Evolutionary conservation across 371 early-diverging fungal genomes (phyloP).

Genomic region (Lichtheimia corymbifera): DNA sequence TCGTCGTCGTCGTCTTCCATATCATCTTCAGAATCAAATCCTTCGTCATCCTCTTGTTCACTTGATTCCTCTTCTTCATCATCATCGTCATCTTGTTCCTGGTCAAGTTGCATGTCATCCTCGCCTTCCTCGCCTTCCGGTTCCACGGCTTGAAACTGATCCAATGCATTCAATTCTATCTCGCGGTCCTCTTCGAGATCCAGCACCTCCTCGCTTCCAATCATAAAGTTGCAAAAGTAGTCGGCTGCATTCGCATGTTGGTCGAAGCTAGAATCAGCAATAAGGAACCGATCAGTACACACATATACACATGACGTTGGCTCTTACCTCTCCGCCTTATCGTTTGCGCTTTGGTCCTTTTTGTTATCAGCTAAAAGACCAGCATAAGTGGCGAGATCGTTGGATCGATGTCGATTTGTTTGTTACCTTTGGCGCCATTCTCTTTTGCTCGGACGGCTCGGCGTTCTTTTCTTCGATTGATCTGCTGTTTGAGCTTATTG

Average conservation of each 20-base stretch:
- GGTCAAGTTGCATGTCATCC: constrained; percentile 39
- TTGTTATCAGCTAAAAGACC: neutral
- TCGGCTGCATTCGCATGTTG: constrained; percentile 30
- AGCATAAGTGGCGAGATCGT: neutral
- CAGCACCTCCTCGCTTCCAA: constrained; percentile 39
- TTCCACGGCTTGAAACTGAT: constrained; percentile 32
- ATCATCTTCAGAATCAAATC: constrained; percentile 27
- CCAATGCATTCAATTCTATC: constrained; percentile 34
- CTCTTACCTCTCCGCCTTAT: neutral
- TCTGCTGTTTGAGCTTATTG: constrained; percentile 66
- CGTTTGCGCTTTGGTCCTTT: neutral
- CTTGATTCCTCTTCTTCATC: constrained; percentile 21
- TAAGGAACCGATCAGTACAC: neutral
- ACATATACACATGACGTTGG: neutral
- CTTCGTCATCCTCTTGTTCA: constrained; percentile 27
- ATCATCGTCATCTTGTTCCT: constrained; percentile 36
- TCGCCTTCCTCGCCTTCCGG: constrained; percentile 25
- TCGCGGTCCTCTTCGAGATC: constrained; percentile 49
- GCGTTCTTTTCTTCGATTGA: constrained; percentile 50
- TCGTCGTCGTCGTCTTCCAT: constrained; percentile 28
- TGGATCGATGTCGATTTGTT: constrained; percentile 6
- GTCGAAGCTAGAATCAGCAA: constrained; percentile 9
- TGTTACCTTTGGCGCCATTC: constrained; percentile 9
- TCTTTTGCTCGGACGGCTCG: constrained; percentile 22
- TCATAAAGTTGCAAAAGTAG: constrained; percentile 41